Evolutionary conservation across 352 stramenopile genomes (phyloP), one percentile per base, ranked within the genome.

Genomic region (Phytophthora pluvialis): DNA sequence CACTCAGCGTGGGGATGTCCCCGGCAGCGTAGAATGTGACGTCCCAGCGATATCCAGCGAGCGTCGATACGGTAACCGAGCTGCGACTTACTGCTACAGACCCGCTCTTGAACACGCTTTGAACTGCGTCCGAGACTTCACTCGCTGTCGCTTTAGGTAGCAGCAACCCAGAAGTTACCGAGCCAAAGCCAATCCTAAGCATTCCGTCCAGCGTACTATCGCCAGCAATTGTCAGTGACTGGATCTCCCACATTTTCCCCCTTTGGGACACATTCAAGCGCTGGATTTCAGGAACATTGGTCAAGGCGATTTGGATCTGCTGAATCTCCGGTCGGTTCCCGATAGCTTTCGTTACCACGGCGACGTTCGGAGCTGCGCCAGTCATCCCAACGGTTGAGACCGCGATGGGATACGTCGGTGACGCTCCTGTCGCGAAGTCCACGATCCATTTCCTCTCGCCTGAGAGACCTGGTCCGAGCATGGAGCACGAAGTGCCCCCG

Each of bases 21-120:
- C 62, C 65, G 26, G 46, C 52, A 38, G 36, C 18, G 33, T 70
- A 78, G 51, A 81, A 81, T 5, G 69, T 81, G 6, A 81, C 49
- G 21, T 72, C 53, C 73, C 69, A 78, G 31, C 36, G 44, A 42
- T 63, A 73, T n/a, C 69, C 67, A 25, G 42, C 58, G 3, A 60
- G 40, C 13, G 33, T 49, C 21, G 49, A 42, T 25, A 62, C 35
- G 10, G 50, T 64, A 9, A 67, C 50, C n/a, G 44, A 11, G 21
- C 16, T 42, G 43, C 58, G 38, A 49, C 18, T 16, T 8, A 49
- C 43, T 33, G 15, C 21, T 49, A 49, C 43, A 11, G 18, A 35
- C 16, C 43, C 25, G 43, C 11, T 9, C 11, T 49, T 15, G 13
- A 33, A 49, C 8, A 49, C 43, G 28, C 43, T 49, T 49, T 49